These are phyloP conservation scores for Gracilaria domingensis DNA, from an alignment of 23 red algal genomes.

Conservation along the genomic window DNA sequence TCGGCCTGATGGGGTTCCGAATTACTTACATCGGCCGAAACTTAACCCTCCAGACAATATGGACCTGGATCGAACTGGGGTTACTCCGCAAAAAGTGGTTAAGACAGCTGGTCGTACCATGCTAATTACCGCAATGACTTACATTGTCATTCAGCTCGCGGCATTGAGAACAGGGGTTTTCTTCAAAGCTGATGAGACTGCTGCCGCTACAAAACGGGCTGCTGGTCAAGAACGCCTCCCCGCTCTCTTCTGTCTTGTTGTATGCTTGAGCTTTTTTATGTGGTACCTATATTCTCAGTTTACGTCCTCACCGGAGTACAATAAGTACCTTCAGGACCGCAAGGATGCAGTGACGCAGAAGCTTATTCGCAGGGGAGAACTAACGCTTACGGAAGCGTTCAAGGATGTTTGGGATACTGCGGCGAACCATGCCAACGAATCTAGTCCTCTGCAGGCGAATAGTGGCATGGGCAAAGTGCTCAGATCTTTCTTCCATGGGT, in stretches of 20 bases:
- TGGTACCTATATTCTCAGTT: constrained; percentile 64
- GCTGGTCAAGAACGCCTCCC: constrained; percentile 39
- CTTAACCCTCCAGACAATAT: constrained; percentile 56
- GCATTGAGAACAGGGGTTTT: constrained; percentile 62
- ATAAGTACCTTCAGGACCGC: constrained; percentile 24
- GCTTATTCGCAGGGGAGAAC: constrained; percentile 33
- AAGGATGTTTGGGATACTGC: constrained; percentile 31
- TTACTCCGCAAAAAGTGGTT: constrained; percentile 51
- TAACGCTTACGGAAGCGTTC: constrained; percentile 72
- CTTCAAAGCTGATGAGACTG: constrained; percentile 32
- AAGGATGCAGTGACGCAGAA: constrained; percentile 43
- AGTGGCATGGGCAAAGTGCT: constrained; percentile 38
- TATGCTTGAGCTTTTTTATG: constrained; percentile 65
- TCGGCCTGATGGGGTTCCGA: constrained; percentile 30
- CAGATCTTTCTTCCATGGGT: constrained; percentile 63
- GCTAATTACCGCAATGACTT: constrained; percentile 62
- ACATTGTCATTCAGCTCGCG: constrained; percentile 72
- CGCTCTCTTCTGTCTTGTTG: constrained; percentile 62
- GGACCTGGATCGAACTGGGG: constrained; percentile 43
- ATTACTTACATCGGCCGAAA: constrained; percentile 38
- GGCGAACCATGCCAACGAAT: constrained; percentile 33
- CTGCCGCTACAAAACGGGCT: not conserved
- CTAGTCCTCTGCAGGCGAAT: constrained; percentile 29
- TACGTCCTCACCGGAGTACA: constrained; percentile 13
- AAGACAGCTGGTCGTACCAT: constrained; percentile 49